Evolutionary conservation across 257 asterid species (phyloP).

Genomic region (Parsonsia alboflavescens): DNA sequence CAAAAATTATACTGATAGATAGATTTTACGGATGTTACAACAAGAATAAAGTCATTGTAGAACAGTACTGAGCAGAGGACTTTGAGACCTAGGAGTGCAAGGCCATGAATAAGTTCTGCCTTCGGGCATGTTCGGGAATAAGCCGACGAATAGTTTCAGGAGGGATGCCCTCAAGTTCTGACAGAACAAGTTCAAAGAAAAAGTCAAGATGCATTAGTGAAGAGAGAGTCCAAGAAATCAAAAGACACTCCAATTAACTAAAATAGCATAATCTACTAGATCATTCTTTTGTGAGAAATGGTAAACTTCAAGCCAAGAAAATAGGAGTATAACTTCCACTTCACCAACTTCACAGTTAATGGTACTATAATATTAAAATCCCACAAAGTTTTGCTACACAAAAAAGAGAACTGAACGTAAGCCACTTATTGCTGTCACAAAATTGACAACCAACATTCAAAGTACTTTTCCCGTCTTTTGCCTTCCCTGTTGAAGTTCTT

Average conservation of each 20-base stretch:
- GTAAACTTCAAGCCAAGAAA: neutral
- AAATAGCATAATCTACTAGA: neutral
- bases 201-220: neutral
- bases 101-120: conserved; percentile 96
- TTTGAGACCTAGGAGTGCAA: conserved; percentile 53
- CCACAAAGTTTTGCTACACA: neutral
- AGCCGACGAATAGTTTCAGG: conserved; percentile 77
- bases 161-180: conserved; percentile 86
- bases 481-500: too few species aligned
- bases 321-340: neutral
- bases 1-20: neutral
- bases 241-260: neutral
- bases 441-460: neutral
- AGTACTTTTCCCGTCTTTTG: neutral
- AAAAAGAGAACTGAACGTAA: neutral
- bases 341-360: conserved; percentile 1
- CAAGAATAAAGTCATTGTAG: conserved; percentile 13
- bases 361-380: neutral
- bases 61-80: conserved; percentile 8
- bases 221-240: neutral
- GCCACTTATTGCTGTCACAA: neutral
- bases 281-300: neutral
- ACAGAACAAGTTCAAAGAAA: conserved; percentile 6
- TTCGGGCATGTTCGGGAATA: conserved; percentile 92
- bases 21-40: conserved; percentile 19